Evolutionary conservation across 108 stramenopile genomes (phyloP), one percentile per base, ranked within the genome.

Genomic region (Poteriospumella lacustris): DNA sequence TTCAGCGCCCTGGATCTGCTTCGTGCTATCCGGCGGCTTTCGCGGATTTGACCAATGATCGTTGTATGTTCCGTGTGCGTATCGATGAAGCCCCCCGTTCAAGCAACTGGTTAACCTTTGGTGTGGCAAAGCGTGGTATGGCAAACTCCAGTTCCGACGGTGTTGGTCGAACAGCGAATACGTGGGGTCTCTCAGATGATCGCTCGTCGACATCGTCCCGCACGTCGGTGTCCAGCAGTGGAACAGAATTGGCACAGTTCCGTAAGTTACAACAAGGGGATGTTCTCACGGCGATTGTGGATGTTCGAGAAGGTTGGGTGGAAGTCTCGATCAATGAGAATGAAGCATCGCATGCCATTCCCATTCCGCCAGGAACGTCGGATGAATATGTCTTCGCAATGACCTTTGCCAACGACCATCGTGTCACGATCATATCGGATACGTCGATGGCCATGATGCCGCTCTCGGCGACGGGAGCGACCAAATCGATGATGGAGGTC

Each of bases 21-120:
- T 64, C 60, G 36, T 64, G 60, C 31, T 64, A 64, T 64, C 60
- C 60, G 36, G 60, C 60, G 5, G 60, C 60, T 31, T 64, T 64
- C 36, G 60, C 60, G 28, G 5, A 3, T 3, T 24, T 64, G 36
- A 19, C 60, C 15, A 34, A 26, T 64, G 60, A 64, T 12, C 28
- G 60, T 9, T 64, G 33, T 5, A 64, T 64, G 60, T 64, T 64
- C 60, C 15, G 31, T 19, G 31, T 64, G 3, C 9, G 5, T 64
- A 64, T 64, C 36, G 60, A 64, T 33, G 60, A 26, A 19, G 60
- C 60, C 28, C 60, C 60, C 28, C 28, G 36, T 26, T 34, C 29
- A 5, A 31, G 29, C 60, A 64, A 64, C 36, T 64, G 60, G 60
- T 64, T 64, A 24, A 64, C 60, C 31, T 64, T 64, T 64, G 60